Evolutionary conservation across 1,284 basidiomycete species (phyloP).

Genomic region (Ceratobasidium sp.): DNA sequence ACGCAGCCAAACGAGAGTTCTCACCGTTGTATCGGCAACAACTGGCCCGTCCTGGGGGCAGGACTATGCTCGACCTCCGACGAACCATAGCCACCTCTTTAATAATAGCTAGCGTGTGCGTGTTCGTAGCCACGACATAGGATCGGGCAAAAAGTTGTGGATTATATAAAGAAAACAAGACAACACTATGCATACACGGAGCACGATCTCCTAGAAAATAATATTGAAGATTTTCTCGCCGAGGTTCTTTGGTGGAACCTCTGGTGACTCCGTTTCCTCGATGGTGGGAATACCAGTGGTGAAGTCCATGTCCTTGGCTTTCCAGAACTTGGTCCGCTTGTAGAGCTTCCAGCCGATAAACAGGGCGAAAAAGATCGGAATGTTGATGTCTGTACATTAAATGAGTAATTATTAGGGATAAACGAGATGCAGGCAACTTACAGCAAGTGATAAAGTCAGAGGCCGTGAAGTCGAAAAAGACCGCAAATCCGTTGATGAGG

Average conservation of each 20-base stretch:
- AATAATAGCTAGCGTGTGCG: neutral
- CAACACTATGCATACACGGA: slow-evolving; percentile 12
- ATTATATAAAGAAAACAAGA: slow-evolving; percentile 19
- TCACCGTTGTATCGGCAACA: no score
- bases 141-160: slow-evolving; percentile 13
- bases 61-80: no score
- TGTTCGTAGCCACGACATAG: neutral
- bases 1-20: no score
- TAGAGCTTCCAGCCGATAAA: slow-evolving; percentile 57
- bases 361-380: slow-evolving; percentile 42
- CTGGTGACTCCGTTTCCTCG: slow-evolving; percentile 63
- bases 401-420: neutral
- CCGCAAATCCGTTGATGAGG: slow-evolving; percentile 60
- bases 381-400: slow-evolving; percentile 41
- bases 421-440: slow-evolving; percentile 53
- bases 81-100: no score
- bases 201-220: slow-evolving; percentile 49
- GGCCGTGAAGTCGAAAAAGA: slow-evolving; percentile 68
- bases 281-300: slow-evolving; percentile 64
- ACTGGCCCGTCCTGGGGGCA: no score
- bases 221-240: slow-evolving; percentile 51
- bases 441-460: slow-evolving; percentile 66
- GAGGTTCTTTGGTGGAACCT: slow-evolving; percentile 53
- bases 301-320: slow-evolving; percentile 65
- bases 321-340: slow-evolving; percentile 61